Conservation (phyloP, 805 yeast species). For the Millerozyma acaciae region DNA sequence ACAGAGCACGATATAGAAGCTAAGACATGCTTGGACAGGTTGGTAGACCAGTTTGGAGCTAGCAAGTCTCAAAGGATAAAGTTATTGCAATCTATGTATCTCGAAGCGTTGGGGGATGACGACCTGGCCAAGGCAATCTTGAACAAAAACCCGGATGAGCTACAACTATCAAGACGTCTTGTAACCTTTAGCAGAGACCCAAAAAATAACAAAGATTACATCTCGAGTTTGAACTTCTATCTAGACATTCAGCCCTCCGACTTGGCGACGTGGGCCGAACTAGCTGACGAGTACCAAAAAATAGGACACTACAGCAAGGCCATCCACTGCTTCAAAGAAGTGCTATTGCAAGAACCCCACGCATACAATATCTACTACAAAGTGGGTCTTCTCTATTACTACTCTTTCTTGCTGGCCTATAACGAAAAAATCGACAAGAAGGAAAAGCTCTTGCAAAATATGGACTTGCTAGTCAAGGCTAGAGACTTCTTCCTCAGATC, state of each 20-base stretch:
- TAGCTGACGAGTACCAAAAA: constrained; percentile 59
- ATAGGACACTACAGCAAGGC: constrained; percentile 66
- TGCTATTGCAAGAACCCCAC: constrained; percentile 60
- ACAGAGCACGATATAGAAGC: constrained; percentile 72
- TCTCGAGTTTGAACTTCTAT: constrained; percentile 50
- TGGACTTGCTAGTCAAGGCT: constrained; percentile 23
- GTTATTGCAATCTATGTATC: constrained; percentile 49
- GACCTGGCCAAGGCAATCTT: constrained; percentile 25
- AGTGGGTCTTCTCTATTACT: constrained; percentile 46
- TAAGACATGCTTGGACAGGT: constrained; percentile 54
- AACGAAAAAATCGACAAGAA: constrained; percentile 18
- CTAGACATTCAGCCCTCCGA: constrained; percentile 72
- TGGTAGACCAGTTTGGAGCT: constrained; percentile 62
- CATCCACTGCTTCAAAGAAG: constrained; percentile 64
- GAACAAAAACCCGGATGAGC: constrained; percentile 31
- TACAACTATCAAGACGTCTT: constrained; percentile 33
- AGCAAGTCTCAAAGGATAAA: constrained; percentile 52
- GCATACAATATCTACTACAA: constrained; percentile 65
- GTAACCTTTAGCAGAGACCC: constrained; percentile 28
- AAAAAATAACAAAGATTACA: constrained; percentile 37
- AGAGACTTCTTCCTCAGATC: constrained; percentile 58
- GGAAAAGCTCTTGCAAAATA: constrained; percentile 25
- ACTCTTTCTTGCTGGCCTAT: constrained; percentile 21
- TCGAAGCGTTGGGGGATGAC: constrained; percentile 49
- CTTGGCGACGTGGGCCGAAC: constrained; percentile 71